Base-by-base conservation (phyloP, 2,329 filamentous ascomycete genomes). In the Diaporthe sp. region DNA sequence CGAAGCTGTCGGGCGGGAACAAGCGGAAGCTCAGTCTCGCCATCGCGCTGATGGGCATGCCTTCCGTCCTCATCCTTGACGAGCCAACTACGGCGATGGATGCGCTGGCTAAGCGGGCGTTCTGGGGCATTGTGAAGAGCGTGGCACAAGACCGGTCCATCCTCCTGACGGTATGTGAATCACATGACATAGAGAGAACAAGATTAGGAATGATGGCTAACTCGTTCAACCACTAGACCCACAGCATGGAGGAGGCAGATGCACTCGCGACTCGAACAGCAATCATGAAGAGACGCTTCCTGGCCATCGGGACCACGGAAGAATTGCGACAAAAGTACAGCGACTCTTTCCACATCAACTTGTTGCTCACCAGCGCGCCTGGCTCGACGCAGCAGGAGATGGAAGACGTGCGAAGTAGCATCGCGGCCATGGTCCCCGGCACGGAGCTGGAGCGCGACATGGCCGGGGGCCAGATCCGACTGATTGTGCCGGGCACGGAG, bases 21-120 rank as follows among this genome's bases (percentile, higher is more conserved):
- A 61, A 61, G 58, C 58, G 58, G 37, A 42, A 61, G 58, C 58
- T 61, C 22, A 61, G 58, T 42, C 58, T 61, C 37, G 58, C 58
- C 2, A 61, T 61, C 17, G 58, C 58, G 5, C 58, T 61, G 3
- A 61, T 61, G 58, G 58, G 58, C 9, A 61, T 61, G 58, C 58
- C 58, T 5, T 61, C 58, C 1, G 58, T 61, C 9, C 58, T 61
- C 58, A 61, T 61, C 13, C 58, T 61, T 1, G 37, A 61, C 19
- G 58, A 61, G 58, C 58, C 58, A 25, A 61, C 58, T 9, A 61
- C 58, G 22, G 58, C 58, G 2, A 61, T 61, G 58, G 58, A 61
- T 17, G 58, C 58, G 13, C n/a, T 61, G 22, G 58, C 58, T 9
- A 61, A 42, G 58, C 58, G 34, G n/a, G 34, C 34, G 3, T 61